phyloP scores from a whole-genome alignment of 805 yeast species.

The Saccharomycopsis lassenensis region DNA sequence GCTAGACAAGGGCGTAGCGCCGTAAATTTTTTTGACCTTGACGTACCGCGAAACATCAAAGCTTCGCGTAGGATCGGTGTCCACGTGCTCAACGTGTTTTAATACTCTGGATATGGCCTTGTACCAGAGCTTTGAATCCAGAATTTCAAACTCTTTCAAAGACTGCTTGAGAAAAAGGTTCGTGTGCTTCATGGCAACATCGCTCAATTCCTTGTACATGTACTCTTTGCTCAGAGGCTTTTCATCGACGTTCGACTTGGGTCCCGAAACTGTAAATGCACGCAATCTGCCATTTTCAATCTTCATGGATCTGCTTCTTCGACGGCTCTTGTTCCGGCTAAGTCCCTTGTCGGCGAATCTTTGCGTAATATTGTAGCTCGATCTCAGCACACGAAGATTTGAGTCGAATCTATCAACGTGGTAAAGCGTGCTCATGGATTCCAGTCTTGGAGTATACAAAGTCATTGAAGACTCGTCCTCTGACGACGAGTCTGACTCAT shows the following conservation, averaged over 20 bases:
- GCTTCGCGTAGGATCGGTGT: slow-evolving; percentile 51
- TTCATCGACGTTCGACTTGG: slow-evolving; percentile 3
- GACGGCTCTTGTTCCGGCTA: slow-evolving; percentile 46
- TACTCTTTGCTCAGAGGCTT: slow-evolving; percentile 6
- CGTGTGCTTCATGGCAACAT: slow-evolving; percentile 1
- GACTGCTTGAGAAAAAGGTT: slow-evolving; percentile 12
- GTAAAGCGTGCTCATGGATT: too few species aligned
- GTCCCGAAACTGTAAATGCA: not conserved
- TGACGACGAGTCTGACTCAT: slow-evolving; percentile 6
- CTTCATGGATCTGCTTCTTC: slow-evolving; percentile 23
- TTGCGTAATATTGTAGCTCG: slow-evolving; percentile 12
- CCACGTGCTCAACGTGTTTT: slow-evolving; percentile 44
- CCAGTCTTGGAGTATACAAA: slow-evolving; percentile 49
- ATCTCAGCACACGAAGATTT: slow-evolving; percentile 27
- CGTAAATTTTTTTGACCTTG: slow-evolving; percentile 74
- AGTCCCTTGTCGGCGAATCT: slow-evolving; percentile 30
- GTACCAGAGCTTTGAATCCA: slow-evolving; percentile 40
- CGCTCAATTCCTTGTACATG: slow-evolving; percentile 9
- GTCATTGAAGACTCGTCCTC: slow-evolving; percentile 68
- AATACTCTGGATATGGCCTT: slow-evolving; percentile 39
- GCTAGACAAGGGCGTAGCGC: slow-evolving; percentile 56
- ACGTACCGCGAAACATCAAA: slow-evolving; percentile 83
- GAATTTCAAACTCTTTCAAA: slow-evolving; percentile 11
- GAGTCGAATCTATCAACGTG: too few species aligned
- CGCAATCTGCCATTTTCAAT: slow-evolving; percentile 10